These are phyloP conservation scores for Yamadazyma aaseri DNA, from an alignment of 1,139 yeast species.

Conservation along the genomic window DNA sequence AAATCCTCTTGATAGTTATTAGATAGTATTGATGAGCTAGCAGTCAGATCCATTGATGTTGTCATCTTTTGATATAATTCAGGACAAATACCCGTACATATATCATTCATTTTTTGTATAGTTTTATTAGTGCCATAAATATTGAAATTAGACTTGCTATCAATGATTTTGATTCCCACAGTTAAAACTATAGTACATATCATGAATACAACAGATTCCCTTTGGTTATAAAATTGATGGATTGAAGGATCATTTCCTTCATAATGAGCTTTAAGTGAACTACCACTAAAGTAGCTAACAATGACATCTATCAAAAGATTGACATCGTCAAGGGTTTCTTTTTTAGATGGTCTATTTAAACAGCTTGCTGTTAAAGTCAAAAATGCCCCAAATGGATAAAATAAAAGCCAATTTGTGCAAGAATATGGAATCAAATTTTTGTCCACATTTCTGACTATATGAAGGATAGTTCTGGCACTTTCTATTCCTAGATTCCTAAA, in stretches of 20 bases:
- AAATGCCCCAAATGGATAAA: slow-evolving; percentile 38
- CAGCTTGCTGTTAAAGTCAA: slow-evolving; percentile 31
- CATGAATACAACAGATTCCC: slow-evolving; percentile 24
- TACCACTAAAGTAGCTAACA: slow-evolving; percentile 13
- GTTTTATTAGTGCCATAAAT: background rate
- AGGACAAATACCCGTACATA: slow-evolving; percentile 23
- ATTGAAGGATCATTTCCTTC: background rate
- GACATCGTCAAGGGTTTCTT: slow-evolving; percentile 31
- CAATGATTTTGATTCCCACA: slow-evolving; percentile 19
- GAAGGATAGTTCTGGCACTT: slow-evolving; percentile 38
- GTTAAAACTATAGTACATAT: slow-evolving; percentile 19
- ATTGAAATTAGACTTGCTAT: slow-evolving; percentile 7
- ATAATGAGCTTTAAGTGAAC: background rate
- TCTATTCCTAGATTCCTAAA: slow-evolving; percentile 30
- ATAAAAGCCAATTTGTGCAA: slow-evolving; percentile 30
- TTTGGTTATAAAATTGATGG: slow-evolving; percentile 18
- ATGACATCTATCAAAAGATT: slow-evolving; percentile 29
- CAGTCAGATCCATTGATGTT: background rate
- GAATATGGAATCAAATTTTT: slow-evolving; percentile 9
- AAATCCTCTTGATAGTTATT: background rate
- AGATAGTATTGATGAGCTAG: background rate
- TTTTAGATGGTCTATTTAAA: slow-evolving; percentile 29
- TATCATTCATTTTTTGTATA: background rate
- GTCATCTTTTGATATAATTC: slow-evolving; percentile 18
- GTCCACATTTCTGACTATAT: slow-evolving; percentile 20